A percentile compares a stretch with the other conserved stretches of the same genome.
Evolutionary conservation across 129 eudicot species (phyloP).

Genomic region (Oenanthe sinensis): DNA sequence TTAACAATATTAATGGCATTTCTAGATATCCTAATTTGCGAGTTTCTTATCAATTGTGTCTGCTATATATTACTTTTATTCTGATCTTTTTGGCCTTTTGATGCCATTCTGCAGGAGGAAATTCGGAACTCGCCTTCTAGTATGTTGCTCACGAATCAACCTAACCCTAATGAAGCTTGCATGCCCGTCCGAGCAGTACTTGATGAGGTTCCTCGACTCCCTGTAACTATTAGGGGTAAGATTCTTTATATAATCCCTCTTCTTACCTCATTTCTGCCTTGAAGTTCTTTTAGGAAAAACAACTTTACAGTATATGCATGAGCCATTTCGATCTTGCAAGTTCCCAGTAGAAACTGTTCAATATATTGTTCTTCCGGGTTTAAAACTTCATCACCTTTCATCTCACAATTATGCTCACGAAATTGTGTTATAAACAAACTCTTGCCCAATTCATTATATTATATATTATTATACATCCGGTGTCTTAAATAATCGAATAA

Average conservation of each 20-base stretch:
- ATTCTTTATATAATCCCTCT: neutral
- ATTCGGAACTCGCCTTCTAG: slow-evolving; percentile 52
- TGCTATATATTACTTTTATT: neutral
- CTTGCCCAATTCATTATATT: neutral
- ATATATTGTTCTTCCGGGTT: no score
- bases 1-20: no score
- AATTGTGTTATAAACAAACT: neutral
- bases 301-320: neutral
- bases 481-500: no score
- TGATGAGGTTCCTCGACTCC: slow-evolving; percentile 84
- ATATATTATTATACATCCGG: slow-evolving; percentile 8
- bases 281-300: neutral
- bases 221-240: slow-evolving; percentile 82
- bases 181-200: slow-evolving; percentile 56
- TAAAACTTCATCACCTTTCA: neutral
- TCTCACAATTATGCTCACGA: no score
- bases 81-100: neutral
- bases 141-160: slow-evolving; percentile 56
- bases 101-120: slow-evolving; percentile 54
- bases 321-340: neutral
- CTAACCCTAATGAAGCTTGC: slow-evolving; percentile 42
- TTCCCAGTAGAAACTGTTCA: neutral
- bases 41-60: neutral
- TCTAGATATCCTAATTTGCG: neutral
- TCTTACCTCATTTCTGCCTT: neutral